Conservation (phyloP, 371 early-diverging fungal species). For the Syncephalis fuscata region DNA sequence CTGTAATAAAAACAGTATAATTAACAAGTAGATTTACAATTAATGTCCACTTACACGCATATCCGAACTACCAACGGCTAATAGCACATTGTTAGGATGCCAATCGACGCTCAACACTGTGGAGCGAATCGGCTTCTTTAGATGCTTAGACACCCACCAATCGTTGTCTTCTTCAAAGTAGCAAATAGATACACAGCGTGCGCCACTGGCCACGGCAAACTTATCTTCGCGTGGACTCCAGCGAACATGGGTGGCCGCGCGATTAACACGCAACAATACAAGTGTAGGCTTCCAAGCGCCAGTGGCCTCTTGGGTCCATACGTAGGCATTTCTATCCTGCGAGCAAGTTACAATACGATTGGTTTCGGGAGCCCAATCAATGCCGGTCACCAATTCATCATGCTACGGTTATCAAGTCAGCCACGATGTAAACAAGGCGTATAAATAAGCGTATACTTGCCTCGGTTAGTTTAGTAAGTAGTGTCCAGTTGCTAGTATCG, state of each 20-base stretch:
- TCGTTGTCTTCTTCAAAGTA: conserved; percentile 92
- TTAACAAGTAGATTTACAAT: background rate
- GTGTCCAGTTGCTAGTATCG: conserved; percentile 35
- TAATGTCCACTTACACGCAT: conserved; percentile 63
- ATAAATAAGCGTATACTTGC: conserved; percentile 17
- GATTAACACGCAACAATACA: conserved; percentile 87
- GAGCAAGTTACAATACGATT: conserved; percentile 93
- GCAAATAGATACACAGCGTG: conserved; percentile 79
- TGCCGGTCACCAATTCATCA: conserved; percentile 85
- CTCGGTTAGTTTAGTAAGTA: conserved; percentile 53
- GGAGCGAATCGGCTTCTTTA: conserved; percentile 84
- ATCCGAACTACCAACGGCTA: conserved; percentile 91
- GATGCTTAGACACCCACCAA: conserved; percentile 93
- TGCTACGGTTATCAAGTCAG: conserved; percentile 33
- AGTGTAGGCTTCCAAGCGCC: conserved; percentile 80
- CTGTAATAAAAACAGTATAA: conserved; percentile 12
- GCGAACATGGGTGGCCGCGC: conserved; percentile 87
- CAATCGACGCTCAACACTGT: conserved; percentile 86
- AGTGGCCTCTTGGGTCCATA: conserved; percentile 70
- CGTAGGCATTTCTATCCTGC: conserved; percentile 97
- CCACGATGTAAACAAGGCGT: background rate
- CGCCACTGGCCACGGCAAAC: conserved; percentile 93
- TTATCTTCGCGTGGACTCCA: conserved; percentile 96
- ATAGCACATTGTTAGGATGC: conserved; percentile 91
- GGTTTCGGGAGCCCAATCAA: conserved; percentile 93